Evolutionary conservation across 2,329 filamentous ascomycete species (phyloP).

Genomic region (Phoma herbarum): DNA sequence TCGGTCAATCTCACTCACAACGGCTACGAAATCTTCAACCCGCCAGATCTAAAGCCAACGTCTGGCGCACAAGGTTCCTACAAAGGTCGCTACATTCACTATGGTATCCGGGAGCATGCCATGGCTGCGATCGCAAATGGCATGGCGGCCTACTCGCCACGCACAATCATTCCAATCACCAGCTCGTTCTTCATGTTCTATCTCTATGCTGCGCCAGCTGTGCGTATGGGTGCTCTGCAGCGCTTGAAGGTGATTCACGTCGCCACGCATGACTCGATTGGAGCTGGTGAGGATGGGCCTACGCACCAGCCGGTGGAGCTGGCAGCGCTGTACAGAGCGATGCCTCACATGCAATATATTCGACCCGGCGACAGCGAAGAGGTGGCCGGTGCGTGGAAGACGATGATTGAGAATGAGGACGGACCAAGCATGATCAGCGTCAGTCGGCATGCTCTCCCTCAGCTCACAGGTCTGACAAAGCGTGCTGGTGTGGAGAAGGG

Average conservation of each 20-base stretch:
- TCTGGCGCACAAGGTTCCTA: conserved; percentile 65
- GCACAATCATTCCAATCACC: conserved; percentile 65
- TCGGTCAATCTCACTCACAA: conserved; percentile 59
- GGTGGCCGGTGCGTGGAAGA: conserved; percentile 62
- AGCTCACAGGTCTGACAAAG: conserved; percentile 50
- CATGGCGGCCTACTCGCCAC: conserved; percentile 58
- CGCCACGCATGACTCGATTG: conserved; percentile 68
- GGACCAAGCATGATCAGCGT: conserved; percentile 60
- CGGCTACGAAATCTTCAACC: conserved; percentile 60
- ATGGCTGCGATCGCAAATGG: conserved; percentile 59
- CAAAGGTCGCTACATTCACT: conserved; percentile 61
- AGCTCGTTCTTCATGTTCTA: conserved; percentile 72
- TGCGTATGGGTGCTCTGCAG: conserved; percentile 68
- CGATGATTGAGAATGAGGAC: conserved; percentile 54
- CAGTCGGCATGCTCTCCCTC: conserved; percentile 54
- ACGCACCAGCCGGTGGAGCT: conserved; percentile 70
- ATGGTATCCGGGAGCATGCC: conserved; percentile 49
- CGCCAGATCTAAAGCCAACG: conserved; percentile 37
- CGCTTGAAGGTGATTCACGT: conserved; percentile 65
- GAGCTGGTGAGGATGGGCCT: conserved; percentile 65
- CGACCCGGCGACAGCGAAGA: conserved; percentile 68
- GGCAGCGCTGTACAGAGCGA: conserved; percentile 65
- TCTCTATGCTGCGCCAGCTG: conserved; percentile 64
- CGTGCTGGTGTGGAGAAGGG: conserved; percentile 56
- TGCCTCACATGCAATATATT: conserved; percentile 70